Evolutionary conservation across 2,329 filamentous ascomycete species (phyloP), one percentile per base, ranked within the genome.

Genomic region (Pseudopyricularia cyperi): DNA sequence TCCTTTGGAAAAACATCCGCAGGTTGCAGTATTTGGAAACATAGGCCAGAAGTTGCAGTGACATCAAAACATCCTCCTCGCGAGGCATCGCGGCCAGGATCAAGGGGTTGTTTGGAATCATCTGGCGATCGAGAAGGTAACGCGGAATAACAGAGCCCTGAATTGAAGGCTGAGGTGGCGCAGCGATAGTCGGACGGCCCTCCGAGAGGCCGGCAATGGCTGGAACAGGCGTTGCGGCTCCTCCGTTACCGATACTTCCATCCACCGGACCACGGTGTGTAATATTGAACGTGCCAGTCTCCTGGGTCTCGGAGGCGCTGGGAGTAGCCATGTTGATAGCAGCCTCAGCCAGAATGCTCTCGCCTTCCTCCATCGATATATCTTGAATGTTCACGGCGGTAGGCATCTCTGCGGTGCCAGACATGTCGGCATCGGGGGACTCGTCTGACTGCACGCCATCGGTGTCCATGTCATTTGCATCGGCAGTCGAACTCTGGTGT

Each of bases 1-100:
- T 95, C 65, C 86, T 80, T 64, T 98, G 93, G 66, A 98, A 98
- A 67, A 96, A 98, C 4, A 88, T 85, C 17, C 93, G 82, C 30
- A 98, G 79, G 60, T 95, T 94, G 74, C 93, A 97, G 69, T 98
- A 98, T 68, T 98, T 98, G 24, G 90, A 96, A 53, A 98, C 91
- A 65, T 98, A 98, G 15, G 93, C 93, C 46, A 98, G 78, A 19
- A 98, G 79, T 68, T 98, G 93, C 35, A 98, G 76, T 6, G 93
- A 96, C 91, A 98, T 96, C 57, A 98, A 75, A 2, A 98, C 93
- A 62, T 98, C 93, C 66, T 98, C 93, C 61, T 98, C 93, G 50
- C 93, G 82, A 9, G 93, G 93, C 86, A 97, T 95, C 11, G 89
- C 85, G 28, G 90, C 87, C 32, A 95, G 72, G 60, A 94, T 83